These are phyloP conservation scores for Saposhnikovia divaricata DNA, from an alignment of 129 eudicot species.

Conservation along the genomic window DNA sequence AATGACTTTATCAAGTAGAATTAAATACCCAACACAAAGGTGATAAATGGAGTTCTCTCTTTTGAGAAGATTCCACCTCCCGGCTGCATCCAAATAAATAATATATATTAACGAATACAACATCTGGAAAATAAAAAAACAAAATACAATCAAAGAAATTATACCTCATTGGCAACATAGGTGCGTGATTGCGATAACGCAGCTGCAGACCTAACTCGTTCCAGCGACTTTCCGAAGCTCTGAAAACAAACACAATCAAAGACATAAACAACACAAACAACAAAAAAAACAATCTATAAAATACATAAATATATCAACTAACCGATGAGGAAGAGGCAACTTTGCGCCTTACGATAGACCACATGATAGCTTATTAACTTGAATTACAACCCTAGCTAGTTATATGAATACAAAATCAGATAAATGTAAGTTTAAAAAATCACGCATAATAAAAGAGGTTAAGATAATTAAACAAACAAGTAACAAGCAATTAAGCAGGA, in stretches of 20 bases:
- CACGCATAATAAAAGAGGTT: too few relatives aligned
- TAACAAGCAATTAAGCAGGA: too few relatives aligned
- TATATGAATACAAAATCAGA: not conserved
- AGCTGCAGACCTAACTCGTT: constrained; percentile 28
- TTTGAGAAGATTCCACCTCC: constrained; percentile 38
- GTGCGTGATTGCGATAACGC: constrained; percentile 22
- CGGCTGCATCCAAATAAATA: constrained; percentile 38
- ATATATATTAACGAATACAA: constrained; percentile 6
- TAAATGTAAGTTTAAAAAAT: not conserved
- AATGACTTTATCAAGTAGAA: not conserved
- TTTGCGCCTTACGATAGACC: constrained; percentile 32
- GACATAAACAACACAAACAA: not conserved
- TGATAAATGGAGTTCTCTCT: constrained; percentile 42
- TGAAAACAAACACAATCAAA: constrained; percentile 15
- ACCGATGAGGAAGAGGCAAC: constrained; percentile 29
- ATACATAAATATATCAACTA: not conserved
- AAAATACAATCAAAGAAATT: not conserved
- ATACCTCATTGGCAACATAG: constrained; percentile 30
- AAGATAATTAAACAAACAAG: too few relatives aligned
- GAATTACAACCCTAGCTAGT: not conserved
- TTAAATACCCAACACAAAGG: constrained; percentile 76
- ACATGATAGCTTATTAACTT: constrained; percentile 6
- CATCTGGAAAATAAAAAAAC: not conserved
- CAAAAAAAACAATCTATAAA: not conserved
- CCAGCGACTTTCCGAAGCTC: constrained; percentile 26